Conservation (phyloP, 148 eudicot genomes). For the Drosera capensis region DNA sequence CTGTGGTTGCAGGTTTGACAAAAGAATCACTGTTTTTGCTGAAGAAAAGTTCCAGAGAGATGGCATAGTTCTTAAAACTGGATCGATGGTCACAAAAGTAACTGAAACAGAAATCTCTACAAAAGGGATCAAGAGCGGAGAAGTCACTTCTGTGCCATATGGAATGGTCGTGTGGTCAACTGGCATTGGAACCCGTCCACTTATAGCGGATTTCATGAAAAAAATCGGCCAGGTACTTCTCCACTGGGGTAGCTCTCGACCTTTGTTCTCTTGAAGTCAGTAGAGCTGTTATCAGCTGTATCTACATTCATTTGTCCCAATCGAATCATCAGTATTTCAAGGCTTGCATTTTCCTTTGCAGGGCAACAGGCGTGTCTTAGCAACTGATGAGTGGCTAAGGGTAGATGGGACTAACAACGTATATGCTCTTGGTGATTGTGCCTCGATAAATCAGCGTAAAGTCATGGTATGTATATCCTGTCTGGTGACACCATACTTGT, state of each 20-base stretch:
- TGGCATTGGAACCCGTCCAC: constrained; percentile 56
- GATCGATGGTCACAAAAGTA: constrained; percentile 32
- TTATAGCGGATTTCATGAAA: constrained; percentile 46
- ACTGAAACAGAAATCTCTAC: constrained; percentile 26
- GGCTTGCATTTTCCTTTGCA: constrained; percentile 5
- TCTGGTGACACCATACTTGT: neutral
- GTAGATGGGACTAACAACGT: constrained; percentile 43
- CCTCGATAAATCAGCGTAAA: constrained; percentile 50
- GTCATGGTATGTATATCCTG: constrained; percentile 36
- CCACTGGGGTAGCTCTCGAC: neutral
- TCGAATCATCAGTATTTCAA: neutral
- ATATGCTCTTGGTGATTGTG: constrained; percentile 68
- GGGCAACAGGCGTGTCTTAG: constrained; percentile 60
- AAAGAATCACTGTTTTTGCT: constrained; percentile 51
- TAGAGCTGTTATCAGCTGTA: no score
- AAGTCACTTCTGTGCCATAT: constrained; percentile 24
- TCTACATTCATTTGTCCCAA: no score
- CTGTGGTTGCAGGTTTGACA: constrained; percentile 37
- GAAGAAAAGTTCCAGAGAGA: constrained; percentile 51
- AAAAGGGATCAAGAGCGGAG: constrained; percentile 23
- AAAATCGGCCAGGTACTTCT: constrained; percentile 29
- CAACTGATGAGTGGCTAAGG: constrained; percentile 76
- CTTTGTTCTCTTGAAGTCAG: neutral
- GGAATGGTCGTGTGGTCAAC: constrained; percentile 74
- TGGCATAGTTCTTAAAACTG: constrained; percentile 38